Evolutionary conservation across 768 basidiomycete genomes (phyloP).

Genomic region (Crassisporium funariophilum): DNA sequence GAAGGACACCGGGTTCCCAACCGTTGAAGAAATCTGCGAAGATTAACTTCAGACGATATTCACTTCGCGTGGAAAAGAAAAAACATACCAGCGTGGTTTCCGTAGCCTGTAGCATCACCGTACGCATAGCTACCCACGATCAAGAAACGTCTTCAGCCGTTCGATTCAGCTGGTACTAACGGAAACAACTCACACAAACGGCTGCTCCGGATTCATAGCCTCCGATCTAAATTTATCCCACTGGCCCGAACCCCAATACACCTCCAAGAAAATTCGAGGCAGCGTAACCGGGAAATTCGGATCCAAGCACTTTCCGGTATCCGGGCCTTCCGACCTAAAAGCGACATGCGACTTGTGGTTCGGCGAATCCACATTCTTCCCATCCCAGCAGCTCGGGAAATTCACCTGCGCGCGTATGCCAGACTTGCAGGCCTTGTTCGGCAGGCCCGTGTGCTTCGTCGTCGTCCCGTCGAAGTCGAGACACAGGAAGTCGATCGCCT

Average conservation of each 20-base stretch:
- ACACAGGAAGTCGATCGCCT: slow-evolving; percentile 38
- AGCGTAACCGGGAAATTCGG: slow-evolving; percentile 38
- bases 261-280: slow-evolving; percentile 44
- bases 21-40: slow-evolving; percentile 46
- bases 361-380: slow-evolving; percentile 39
- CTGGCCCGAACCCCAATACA: slow-evolving; percentile 36
- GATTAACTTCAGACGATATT: neutral
- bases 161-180: neutral
- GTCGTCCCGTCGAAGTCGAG: slow-evolving; percentile 35
- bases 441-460: slow-evolving; percentile 31
- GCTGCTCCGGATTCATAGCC: slow-evolving; percentile 42
- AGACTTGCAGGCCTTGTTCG: slow-evolving; percentile 34
- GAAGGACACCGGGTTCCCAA: slow-evolving; percentile 50
- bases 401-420: slow-evolving; percentile 44
- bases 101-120: slow-evolving; percentile 58
- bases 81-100: slow-evolving; percentile 46
- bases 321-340: slow-evolving; percentile 37
- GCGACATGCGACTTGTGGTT: slow-evolving; percentile 45
- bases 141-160: neutral
- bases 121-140: slow-evolving; percentile 32
- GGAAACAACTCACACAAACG: slow-evolving; percentile 40
- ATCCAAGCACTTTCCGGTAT: slow-evolving; percentile 38
- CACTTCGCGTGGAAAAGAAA: neutral
- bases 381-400: slow-evolving; percentile 48
- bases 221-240: slow-evolving; percentile 30